These are phyloP conservation scores for Phytophthora parvispora DNA, from an alignment of 352 stramenopile genomes.

Conservation along the genomic window DNA sequence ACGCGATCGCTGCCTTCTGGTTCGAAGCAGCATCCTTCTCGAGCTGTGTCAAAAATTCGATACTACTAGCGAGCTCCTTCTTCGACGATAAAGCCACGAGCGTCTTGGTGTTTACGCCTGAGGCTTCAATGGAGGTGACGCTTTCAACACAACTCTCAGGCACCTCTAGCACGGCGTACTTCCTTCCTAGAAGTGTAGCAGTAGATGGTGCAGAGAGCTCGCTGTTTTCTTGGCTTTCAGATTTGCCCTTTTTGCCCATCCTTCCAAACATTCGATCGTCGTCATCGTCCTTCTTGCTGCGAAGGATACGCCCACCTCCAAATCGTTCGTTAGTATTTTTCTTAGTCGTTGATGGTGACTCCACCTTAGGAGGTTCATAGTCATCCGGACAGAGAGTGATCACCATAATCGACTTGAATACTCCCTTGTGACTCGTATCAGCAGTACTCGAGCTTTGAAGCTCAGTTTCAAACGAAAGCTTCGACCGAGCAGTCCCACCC, in stretches of 20 bases:
- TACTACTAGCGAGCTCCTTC: constrained; percentile 76
- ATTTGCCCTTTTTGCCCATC: constrained; percentile 38
- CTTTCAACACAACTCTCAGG: constrained; percentile 85
- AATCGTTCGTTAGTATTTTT: constrained; percentile 23
- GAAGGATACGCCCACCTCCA: constrained; percentile 53
- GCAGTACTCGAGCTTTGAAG: constrained; percentile 21
- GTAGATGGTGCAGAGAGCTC: constrained; percentile 66
- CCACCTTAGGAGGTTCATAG: constrained; percentile 63
- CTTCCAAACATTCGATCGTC: constrained; percentile 58
- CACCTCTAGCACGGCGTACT: constrained; percentile 79
- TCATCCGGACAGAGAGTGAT: constrained; percentile 74
- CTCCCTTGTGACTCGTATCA: constrained; percentile 28
- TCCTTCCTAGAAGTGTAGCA: constrained; percentile 68
- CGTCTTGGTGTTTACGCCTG: constrained; percentile 67
- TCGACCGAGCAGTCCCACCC: constrained; percentile 39
- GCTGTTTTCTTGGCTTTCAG: constrained; percentile 41
- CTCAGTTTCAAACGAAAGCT: constrained; percentile 56
- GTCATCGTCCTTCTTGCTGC: constrained; percentile 64
- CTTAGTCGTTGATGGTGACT: constrained; percentile 15
- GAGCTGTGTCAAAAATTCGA: constrained; percentile 82
- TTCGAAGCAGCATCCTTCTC: constrained; percentile 68
- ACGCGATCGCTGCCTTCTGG: constrained; percentile 54
- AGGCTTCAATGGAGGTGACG: constrained; percentile 56
- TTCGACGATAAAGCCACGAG: constrained; percentile 71
- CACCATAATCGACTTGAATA: constrained; percentile 86